Evolutionary conservation across 2,329 filamentous ascomycete species (phyloP), one percentile per base, ranked within the genome.

Genomic region (Exophiala phaeomuriformis): DNA sequence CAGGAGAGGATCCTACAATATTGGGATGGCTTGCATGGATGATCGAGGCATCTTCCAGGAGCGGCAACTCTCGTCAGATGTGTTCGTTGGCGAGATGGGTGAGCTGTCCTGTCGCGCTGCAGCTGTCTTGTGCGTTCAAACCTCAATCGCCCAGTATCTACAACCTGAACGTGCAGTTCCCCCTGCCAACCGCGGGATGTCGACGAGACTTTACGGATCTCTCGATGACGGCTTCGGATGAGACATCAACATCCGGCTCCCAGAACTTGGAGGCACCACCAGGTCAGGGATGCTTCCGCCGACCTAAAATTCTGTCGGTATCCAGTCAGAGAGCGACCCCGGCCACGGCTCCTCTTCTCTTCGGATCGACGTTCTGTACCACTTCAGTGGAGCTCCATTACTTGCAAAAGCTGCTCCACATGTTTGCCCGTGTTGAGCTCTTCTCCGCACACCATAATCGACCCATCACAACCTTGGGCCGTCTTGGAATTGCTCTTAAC

Each of bases 251-350:
- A 41, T 27, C 12, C 39, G 19, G 47, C 29, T 35, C 41, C 9
- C 6, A 55, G 40, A 31, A 27, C 12, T 19, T 19, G 19, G 19
- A 19, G 19, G 19, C 19, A 19, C 19, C 19, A 10, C 36, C 5
- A 41, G 19, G 5, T 35, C 5, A 31, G 36, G 47, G 47, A 43
- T 50, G 31, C 28, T 42, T 41, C 47, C 47, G 47, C 35, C 47
- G 9, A 37, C n/a, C 37, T 42, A 42, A 50, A 12, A 2, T 5
- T 35, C 7, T 12, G 12, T 43, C 43, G 47, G 47, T 50, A 50
- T 9, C 47, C 47, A 50, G 47, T 50, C 39, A 50, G n/a, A 39
- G 35, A 5, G 12, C 35, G 12, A 49, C 3, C 45, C 45, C 9
- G 7, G 9, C 4, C 30, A 36, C n/a, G 9, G 3, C 7, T 29